phyloP scores from a whole-genome alignment of 2,329 filamentous ascomycete genomes.

The Arthroderma sp. region DNA sequence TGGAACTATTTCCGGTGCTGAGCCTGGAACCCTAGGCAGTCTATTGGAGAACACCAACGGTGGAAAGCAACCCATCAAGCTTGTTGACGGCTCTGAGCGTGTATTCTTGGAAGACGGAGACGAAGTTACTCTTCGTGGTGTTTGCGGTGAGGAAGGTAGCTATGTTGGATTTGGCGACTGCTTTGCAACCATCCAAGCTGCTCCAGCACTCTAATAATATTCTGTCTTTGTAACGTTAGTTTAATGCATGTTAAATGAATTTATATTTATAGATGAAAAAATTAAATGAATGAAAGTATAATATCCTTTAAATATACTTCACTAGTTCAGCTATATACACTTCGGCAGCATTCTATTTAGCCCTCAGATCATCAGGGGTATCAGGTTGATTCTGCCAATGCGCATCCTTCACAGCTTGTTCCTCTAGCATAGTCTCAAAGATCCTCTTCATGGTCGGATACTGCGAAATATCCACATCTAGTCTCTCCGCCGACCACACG shows the following conservation, averaged over 20 bases:
- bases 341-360: slow-evolving; percentile 4
- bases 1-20: slow-evolving; percentile 60
- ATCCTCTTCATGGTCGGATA: slow-evolving; percentile 38
- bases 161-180: slow-evolving; percentile 61
- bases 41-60: slow-evolving; percentile 59
- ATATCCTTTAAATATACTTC: too few relatives aligned
- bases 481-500: slow-evolving; percentile 43
- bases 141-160: slow-evolving; percentile 51
- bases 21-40: slow-evolving; percentile 48
- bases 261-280: too few relatives aligned
- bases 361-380: slow-evolving; percentile 35
- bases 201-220: slow-evolving; percentile 5
- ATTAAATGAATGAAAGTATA: too few relatives aligned
- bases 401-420: slow-evolving; percentile 40
- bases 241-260: too few relatives aligned
- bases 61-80: slow-evolving; percentile 50
- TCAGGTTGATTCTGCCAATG: slow-evolving; percentile 44
- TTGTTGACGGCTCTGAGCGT: slow-evolving; percentile 53
- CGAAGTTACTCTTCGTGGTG: slow-evolving; percentile 51
- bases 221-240: too few relatives aligned
- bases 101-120: slow-evolving; percentile 65
- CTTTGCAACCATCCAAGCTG: slow-evolving; percentile 7
- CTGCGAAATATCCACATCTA: slow-evolving; percentile 38
- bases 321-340: too few relatives aligned
- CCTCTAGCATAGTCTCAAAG: slow-evolving; percentile 32